These are phyloP conservation scores for Alternaria sp. DNA, from an alignment of 2,329 filamentous ascomycete species.

Conservation along the genomic window DNA sequence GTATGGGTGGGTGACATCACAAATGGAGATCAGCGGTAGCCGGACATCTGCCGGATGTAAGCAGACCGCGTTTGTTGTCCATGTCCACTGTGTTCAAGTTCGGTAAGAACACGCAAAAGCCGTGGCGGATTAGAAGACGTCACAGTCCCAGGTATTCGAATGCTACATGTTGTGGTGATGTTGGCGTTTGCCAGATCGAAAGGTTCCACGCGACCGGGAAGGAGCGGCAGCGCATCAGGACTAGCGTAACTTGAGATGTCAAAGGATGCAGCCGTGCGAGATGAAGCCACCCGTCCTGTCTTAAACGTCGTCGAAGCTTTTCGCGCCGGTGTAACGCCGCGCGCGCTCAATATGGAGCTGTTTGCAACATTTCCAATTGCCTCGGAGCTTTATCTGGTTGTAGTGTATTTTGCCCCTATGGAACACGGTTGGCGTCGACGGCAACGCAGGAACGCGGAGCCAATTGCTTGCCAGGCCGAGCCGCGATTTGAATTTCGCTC, in stretches of 20 bases:
- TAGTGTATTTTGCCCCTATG: not conserved
- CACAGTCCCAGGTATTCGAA: not conserved
- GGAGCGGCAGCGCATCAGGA: constrained; percentile 1
- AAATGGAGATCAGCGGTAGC: constrained; percentile 17
- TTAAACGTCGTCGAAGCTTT: constrained; percentile 7
- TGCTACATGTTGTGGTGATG: not conserved
- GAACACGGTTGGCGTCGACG: constrained; percentile 1
- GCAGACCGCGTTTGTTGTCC: not conserved
- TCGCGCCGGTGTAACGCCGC: constrained; percentile 3
- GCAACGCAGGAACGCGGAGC: constrained; percentile 10
- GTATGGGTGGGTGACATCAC: constrained; percentile 6
- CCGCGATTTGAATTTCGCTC: constrained; percentile 8
- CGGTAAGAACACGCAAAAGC: not conserved
- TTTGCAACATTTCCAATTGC: not conserved
- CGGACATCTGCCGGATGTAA: not conserved
- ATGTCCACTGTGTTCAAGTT: not conserved
- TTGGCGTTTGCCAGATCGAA: not conserved
- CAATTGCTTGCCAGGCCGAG: constrained; percentile 3
- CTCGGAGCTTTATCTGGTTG: constrained; percentile 10
- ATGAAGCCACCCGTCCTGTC: constrained; percentile 12
- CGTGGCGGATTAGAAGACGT: not conserved
- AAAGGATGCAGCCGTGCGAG: constrained; percentile 3
- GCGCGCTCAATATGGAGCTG: not conserved
- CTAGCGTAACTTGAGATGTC: not conserved
- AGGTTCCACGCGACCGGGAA: constrained; percentile 1